Conservation (phyloP, 83 land plant genomes). For the Diphasiastrum complanatum region DNA sequence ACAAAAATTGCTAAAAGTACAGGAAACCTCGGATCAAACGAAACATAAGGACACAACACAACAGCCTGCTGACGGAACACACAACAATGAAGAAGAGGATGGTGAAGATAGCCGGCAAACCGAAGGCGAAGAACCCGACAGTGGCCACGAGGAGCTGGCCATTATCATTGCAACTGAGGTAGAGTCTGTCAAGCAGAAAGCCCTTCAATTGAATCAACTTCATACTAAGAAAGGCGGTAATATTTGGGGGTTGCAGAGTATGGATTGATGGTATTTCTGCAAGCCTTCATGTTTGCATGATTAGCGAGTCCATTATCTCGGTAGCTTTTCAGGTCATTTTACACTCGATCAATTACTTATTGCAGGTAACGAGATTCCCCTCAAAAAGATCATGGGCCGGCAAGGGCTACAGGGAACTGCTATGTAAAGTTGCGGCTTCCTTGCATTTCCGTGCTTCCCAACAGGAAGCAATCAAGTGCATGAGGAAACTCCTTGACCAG, state of each 20-base stretch:
- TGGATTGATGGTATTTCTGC: too few species aligned
- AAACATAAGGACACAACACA: too few species aligned
- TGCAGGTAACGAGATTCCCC: constrained; percentile 48
- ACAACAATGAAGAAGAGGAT: background rate
- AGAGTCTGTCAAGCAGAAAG: too few species aligned
- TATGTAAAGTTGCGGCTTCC: constrained; percentile 46
- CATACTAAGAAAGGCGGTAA: too few species aligned
- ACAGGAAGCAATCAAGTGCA: constrained; percentile 60
- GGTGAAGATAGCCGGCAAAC: constrained; percentile 1
- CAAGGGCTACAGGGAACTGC: constrained; percentile 49
- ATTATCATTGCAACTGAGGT: constrained; percentile 84
- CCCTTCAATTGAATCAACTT: too few species aligned
- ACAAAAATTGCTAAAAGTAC: constrained; percentile 37
- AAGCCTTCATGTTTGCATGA: too few species aligned
- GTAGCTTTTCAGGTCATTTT: background rate
- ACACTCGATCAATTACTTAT: background rate
- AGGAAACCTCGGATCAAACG: constrained; percentile 14
- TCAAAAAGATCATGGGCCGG: constrained; percentile 55
- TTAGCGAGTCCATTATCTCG: too few species aligned
- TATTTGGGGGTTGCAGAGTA: too few species aligned
- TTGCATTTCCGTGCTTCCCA: constrained; percentile 56
- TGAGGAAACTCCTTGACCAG: constrained; percentile 50
- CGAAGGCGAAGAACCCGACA: constrained; percentile 31
- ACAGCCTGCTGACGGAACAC: background rate
- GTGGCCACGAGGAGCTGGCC: constrained; percentile 71